A percentile compares a stretch with the other conserved stretches of the same genome.
phyloP scores from a whole-genome alignment of 163 green algal species.

The Coccomyxa subellipsoidea region DNA sequence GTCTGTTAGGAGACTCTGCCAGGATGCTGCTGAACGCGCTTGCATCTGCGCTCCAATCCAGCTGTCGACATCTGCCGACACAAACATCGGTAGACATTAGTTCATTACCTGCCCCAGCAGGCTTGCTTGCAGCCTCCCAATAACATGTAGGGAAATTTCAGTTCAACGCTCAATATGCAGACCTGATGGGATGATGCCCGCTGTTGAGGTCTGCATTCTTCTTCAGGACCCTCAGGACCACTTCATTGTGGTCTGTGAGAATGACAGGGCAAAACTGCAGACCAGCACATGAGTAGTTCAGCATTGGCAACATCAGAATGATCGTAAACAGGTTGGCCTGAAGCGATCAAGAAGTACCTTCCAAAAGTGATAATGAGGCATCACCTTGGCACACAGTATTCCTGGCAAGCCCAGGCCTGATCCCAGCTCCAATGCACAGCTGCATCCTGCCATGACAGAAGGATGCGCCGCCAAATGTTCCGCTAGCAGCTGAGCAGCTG shows the following conservation, averaged over 20 bases:
- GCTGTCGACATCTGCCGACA: constrained; percentile 1
- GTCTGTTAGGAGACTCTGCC: neutral
- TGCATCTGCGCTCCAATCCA: constrained; percentile 2
- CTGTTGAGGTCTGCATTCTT: constrained; percentile 27
- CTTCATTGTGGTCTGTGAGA: constrained; percentile 32
- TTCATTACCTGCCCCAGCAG: neutral
- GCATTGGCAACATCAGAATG: neutral
- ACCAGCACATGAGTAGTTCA: neutral
- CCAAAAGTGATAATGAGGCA: neutral
- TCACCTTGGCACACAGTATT: constrained; percentile 14
- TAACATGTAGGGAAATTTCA: too few relatives aligned
- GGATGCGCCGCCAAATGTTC: constrained; percentile 18
- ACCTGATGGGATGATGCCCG: constrained; percentile 10
- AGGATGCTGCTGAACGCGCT: neutral
- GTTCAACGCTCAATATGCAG: too few relatives aligned
- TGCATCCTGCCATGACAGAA: neutral
- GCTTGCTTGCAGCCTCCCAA: neutral
- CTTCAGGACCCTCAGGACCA: constrained; percentile 26
- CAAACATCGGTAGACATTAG: too few relatives aligned
- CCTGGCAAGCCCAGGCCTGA: constrained; percentile 30
- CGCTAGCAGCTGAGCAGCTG: constrained; percentile 26
- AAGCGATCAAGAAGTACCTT: neutral
- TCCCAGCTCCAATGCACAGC: constrained; percentile 23
- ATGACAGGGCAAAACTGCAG: constrained; percentile 12
- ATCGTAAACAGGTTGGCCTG: neutral